A percentile compares a stretch with the other conserved stretches of the same genome.
These are phyloP conservation scores for Auricularia heimuer DNA, from an alignment of 768 basidiomycete genomes.

Conservation along the genomic window DNA sequence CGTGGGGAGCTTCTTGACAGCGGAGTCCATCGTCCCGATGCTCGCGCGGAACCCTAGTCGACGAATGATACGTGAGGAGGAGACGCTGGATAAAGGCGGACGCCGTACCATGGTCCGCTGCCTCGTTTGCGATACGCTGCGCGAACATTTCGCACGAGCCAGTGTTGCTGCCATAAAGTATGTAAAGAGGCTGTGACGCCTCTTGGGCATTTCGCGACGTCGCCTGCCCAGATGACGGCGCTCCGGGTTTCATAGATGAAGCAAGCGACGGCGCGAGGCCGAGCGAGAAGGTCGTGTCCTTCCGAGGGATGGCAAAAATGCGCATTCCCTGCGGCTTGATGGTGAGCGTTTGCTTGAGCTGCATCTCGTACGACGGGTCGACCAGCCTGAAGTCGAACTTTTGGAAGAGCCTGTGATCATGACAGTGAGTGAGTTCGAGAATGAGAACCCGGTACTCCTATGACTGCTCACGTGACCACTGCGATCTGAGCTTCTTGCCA, in stretches of 20 bases:
- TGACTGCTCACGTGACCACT: conserved; percentile 31
- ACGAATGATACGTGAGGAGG: conserved; percentile 5
- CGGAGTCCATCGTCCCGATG: conserved; percentile 33
- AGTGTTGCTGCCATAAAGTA: conserved; percentile 38
- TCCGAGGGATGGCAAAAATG: conserved; percentile 30
- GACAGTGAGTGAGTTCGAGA: conserved; percentile 18
- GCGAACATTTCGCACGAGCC: conserved; percentile 42
- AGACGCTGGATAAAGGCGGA: not conserved
- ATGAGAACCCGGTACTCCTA: no score
- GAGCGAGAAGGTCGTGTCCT: conserved; percentile 17
- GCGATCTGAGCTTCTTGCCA: conserved; percentile 38
- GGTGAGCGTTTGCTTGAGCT: conserved; percentile 36
- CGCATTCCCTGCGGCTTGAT: conserved; percentile 36
- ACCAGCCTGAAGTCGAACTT: conserved; percentile 35
- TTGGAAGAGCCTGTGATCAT: conserved; percentile 31
- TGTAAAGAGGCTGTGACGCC: conserved; percentile 22
- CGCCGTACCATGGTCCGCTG: conserved; percentile 25
- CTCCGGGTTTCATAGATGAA: not conserved
- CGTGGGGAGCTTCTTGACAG: conserved; percentile 26
- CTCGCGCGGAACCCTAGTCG: conserved; percentile 26
- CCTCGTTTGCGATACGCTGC: conserved; percentile 32
- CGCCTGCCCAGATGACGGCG: not conserved
- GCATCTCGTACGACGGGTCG: conserved; percentile 34
- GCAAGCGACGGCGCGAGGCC: conserved; percentile 29
- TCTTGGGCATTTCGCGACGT: not conserved